Evolutionary conservation across 306 rosid species (phyloP), one percentile per base, ranked within the genome.

Genomic region (Dicorynia guianensis): DNA sequence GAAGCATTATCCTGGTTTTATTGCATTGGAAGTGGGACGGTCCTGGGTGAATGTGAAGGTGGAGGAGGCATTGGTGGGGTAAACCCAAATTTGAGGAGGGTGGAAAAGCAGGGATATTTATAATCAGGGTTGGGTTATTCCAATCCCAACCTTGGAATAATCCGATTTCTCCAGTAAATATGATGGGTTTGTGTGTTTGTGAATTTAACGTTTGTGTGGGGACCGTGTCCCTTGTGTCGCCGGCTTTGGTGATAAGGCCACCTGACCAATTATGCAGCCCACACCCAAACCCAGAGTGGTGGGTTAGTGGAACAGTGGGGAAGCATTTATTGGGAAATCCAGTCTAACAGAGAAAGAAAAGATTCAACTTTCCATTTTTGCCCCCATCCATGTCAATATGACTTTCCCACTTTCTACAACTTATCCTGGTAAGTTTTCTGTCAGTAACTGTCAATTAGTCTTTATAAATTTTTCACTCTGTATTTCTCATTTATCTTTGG

Each of bases 1-100:
- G 67, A 49, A 81, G 63, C 56, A 71, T 42, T 72, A 76, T 64
- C 75, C 55, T 38, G 18, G 34, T 66, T 81, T 76, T 76, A 81
- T 76, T 76, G 75, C 75, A 11, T 57, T 81, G 12, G 65, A 66
- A 64, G 75, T 81, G 79, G 74, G 75, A 63, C n/a, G 33, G 55
- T 65, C 62, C 77, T 63, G 11, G 81, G 73, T 56, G 71, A 49
- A 76, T 7, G 79, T 40, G 75, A 70, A 55, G 70, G 44, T 69
- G 74, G 85, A n/a, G 47, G 70, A 17, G 42, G 56, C 7, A 75
- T 56, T 76, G 78, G 81, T 70, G 70, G 74, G 72, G 67, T 63
- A 53, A 69, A 54, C 77, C 71, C 50, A 71, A 60, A 7, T 50
- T 75, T 63, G 39, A 62, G 76, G 74, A 69, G 4, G 8, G 58